Evolutionary conservation across 352 stramenopile species (phyloP), one percentile per base, ranked within the genome.

Genomic region (Halophytophthora polymorphica): DNA sequence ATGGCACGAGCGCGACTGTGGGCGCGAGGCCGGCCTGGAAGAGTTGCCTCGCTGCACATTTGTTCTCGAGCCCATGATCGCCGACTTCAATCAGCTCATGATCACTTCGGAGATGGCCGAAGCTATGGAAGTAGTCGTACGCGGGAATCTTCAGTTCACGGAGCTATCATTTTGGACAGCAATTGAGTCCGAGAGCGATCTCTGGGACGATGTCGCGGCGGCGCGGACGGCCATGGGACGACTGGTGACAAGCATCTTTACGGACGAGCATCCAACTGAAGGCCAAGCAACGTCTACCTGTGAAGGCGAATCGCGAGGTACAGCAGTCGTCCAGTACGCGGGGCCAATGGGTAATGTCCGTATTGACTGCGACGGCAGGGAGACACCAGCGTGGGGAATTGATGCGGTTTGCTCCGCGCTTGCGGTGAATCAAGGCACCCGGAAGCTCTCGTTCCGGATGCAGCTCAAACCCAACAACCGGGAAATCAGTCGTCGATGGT

Each of bases 361-460:
- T 2, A 10, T 48, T 2, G 42, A 48, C 15, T 48, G 42, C 25
- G n/a, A 22, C 17, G 5, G 6, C 15, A 31, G 25, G 25, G 4
- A 10, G 25, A 31, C 8, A 8, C 25, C 18, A 19, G 36, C 8
- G 11, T 40, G 14, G 29, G 28, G 25, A 11, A 46, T 54, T 3
- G n/a, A 45, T n/a, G 36, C 47, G 17, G 22, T 54, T 17, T 45
- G 47, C 28, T 54, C 36, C 6, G 37, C 47, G n/a, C 28, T 46
- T 11, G 25, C 39, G 3, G 12, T 33, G 3, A 54, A 54, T 13
- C 15, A 46, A 23, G 39, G 15, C 6, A 54, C 38, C 11, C 29
- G 29, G n/a, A 47, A 46, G 7, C 28, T 46, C 3, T 45, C 47
- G 25, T 17, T 54, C 19, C 15, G 29, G 11, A 14, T 53, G 34